Evolutionary conservation across 2,329 filamentous ascomycete species (phyloP).

Genomic region (Aspergillus oerlinghausenensis): DNA sequence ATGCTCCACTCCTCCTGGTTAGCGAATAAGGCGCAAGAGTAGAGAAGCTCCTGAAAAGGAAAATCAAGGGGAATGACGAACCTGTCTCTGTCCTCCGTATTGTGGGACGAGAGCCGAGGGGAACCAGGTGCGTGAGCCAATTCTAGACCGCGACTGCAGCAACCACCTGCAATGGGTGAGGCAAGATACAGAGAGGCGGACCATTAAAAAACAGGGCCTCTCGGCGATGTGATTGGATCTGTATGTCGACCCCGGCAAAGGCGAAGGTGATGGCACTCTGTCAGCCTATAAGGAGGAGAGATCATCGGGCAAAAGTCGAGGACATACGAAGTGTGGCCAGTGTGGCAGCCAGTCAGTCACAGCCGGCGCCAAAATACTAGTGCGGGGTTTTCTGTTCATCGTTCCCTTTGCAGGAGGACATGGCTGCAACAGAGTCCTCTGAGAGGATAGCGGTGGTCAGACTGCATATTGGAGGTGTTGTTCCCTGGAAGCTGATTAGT

Average conservation of each 20-base stretch:
- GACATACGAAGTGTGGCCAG: neutral
- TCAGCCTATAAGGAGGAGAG: slow-evolving; percentile 4
- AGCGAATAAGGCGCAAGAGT: neutral
- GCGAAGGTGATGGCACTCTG: slow-evolving; percentile 4
- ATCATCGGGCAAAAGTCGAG: neutral
- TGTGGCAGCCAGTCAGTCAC: slow-evolving; percentile 9
- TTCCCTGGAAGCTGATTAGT: neutral
- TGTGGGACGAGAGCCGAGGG: neutral
- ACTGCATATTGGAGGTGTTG: neutral
- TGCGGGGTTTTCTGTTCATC: slow-evolving; percentile 13
- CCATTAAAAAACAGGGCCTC: neutral
- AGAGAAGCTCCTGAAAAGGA: neutral
- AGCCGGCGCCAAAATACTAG: slow-evolving; percentile 3
- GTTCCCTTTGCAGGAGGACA: slow-evolving; percentile 1
- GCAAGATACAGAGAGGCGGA: neutral
- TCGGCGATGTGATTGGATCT: slow-evolving; percentile 11
- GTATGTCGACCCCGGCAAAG: slow-evolving; percentile 8
- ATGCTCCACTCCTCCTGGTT: neutral
- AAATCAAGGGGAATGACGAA: slow-evolving; percentile 4
- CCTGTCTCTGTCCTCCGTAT: neutral
- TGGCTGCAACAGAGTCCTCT: neutral
- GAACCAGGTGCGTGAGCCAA: slow-evolving; percentile 9
- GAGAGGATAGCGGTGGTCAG: neutral
- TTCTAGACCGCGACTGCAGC: slow-evolving; percentile 8
- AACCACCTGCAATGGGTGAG: neutral